A percentile compares a stretch with the other conserved stretches of the same genome.
Evolutionary conservation across 1,139 yeast species (phyloP).

Genomic region (Yamadazyma siamensis): DNA sequence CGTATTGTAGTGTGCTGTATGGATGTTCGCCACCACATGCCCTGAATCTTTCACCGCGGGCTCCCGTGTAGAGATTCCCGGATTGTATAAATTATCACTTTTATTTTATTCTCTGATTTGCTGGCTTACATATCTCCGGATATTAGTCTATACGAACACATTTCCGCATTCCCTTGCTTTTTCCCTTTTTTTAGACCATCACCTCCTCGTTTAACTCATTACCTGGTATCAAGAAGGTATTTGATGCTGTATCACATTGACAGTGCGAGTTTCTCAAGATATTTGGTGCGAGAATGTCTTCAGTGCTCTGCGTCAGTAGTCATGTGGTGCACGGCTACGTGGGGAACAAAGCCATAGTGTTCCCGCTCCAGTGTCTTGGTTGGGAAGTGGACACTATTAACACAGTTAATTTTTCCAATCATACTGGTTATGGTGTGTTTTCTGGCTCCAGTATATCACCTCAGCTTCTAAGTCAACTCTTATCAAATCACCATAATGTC

Average conservation of each 20-base stretch:
- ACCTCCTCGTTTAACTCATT: background rate
- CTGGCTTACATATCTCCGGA: too few species aligned
- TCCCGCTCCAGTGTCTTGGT: conserved; percentile 72
- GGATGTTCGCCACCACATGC: too few species aligned
- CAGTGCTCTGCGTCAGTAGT: conserved; percentile 53
- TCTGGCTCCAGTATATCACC: conserved; percentile 12
- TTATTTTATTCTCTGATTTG: too few species aligned
- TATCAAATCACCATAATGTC: conserved; percentile 2
- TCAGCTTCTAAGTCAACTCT: conserved; percentile 5
- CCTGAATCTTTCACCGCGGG: too few species aligned
- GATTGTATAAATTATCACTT: too few species aligned
- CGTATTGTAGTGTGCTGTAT: too few species aligned
- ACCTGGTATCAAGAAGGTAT: too few species aligned
- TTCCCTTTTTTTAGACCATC: background rate
- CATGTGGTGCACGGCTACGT: conserved; percentile 89
- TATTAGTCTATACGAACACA: too few species aligned
- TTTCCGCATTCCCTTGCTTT: too few species aligned
- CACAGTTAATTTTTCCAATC: conserved; percentile 79
- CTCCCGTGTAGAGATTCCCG: too few species aligned
- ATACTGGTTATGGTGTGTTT: conserved; percentile 68
- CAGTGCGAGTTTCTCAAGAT: background rate
- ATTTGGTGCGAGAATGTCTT: conserved; percentile 3
- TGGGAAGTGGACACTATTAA: conserved; percentile 86
- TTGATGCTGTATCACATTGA: too few species aligned
- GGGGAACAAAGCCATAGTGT: conserved; percentile 76